Evolutionary conservation across 768 basidiomycete genomes (phyloP), one percentile per base, ranked within the genome.

Genomic region (Leucosporidium creatinivorum): DNA sequence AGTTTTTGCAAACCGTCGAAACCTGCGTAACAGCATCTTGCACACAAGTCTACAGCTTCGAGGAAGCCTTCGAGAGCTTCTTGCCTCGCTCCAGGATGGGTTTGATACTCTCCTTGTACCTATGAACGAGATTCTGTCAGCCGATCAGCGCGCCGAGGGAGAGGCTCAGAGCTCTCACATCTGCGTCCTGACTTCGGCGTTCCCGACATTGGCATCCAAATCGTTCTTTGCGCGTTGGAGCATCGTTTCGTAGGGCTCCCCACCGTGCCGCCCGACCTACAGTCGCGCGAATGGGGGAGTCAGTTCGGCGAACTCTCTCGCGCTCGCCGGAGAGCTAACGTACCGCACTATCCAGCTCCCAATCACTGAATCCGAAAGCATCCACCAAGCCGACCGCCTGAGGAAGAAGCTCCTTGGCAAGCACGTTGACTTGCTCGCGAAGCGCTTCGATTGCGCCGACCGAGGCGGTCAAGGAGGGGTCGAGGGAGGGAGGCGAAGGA

Each of bases 331-430:
- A 28, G 18, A 25, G 30, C n/a, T n/a, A n/a, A 55, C 66, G 31
- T 12, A 73, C 80, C 21, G 58, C 85, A 85, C 86, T 87, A 70
- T 88, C 83, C 23, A 89, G 78, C 61, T 88, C 84, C 85, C 86
- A 89, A 73, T 89, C 87, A 0, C 84, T 81, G 72, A 88, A 87
- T 0, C 84, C 86, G 75, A 90, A 89, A 4, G 86, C 84, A 74
- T 90, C 88, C 8, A 82, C 85, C 62, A 89, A 78, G 0, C 85
- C 86, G 62, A 89, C 84, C 8, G 82, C 83, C 66, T 90, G 82
- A 0, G 87, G 85, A 0, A 88, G 75, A 17, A 89, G 69, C 15
- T 4, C 1, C 28, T 57, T 44, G n/a, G 63, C 51, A 5, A 55
- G 21, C 4, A 2, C 1, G 47, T 58, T 54, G 17, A 67, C 25